Base-by-base conservation (phyloP, 2,329 filamentous ascomycete genomes). In the Fonsecaea pedrosoi region DNA sequence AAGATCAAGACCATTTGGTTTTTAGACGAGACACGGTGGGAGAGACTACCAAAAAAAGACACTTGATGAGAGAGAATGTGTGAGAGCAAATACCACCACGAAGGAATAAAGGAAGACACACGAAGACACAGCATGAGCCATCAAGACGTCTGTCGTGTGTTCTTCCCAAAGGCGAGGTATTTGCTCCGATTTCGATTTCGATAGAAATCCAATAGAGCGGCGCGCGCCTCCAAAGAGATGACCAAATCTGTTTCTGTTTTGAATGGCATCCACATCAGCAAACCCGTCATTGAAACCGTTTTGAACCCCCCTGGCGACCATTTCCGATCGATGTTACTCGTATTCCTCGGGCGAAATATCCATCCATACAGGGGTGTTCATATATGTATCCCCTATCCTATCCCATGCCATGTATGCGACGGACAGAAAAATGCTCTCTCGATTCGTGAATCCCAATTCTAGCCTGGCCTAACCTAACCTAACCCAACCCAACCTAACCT, bases 401-500 rank as follows among this genome's bases (percentile, higher is more conserved):
- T 25, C 25, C 25, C 25, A 25, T 25, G 25, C 3, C 3, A 25
- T 25, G 25, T 3, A 25, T 25, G 25, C 25, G 25, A 25, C 25
- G 25, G 25, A 25, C 25, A 25, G 21, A 21, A 21, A 21, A 25
- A 25, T 25, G 25, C 25, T 25, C 25, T 25, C 25, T 25, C 25
- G 25, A 25, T 2, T 25, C 25, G 25, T 25, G 25, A 3, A 25
- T 25, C 25, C 25, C 25, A 25, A 25, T 25, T n/a, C 50, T n/a
- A 32, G 5, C 32, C 50, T 34, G 12, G 12, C 25, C 25, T 25
- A 25, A 25, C 25, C 25, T 25, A 25, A 25, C 25, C 25, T 2
- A 25, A 25, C 79, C 80, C 81, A 93, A 85, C 48, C 90, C 86
- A 21, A 21, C 21, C 21, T 21, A 21, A 21, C 25, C 25, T 25